Evolutionary conservation across 2,329 filamentous ascomycete genomes (phyloP).

Genomic region (Plectosphaerella sp.): DNA sequence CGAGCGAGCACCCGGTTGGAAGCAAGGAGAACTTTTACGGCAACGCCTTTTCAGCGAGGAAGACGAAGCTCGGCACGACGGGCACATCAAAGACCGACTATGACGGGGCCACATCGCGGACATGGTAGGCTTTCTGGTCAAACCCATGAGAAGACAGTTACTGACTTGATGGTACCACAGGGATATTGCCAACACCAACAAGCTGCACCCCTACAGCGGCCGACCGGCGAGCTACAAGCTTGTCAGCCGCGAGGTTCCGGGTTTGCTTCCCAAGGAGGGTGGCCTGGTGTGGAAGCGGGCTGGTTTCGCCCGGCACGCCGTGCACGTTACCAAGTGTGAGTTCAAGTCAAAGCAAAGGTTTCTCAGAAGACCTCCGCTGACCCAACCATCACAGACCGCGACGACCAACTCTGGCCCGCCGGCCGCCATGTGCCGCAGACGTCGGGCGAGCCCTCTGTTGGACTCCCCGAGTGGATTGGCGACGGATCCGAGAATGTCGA

Average conservation of each 20-base stretch:
- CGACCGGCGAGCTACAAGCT: conserved; percentile 87
- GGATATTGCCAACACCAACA: conserved; percentile 80
- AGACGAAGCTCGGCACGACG: conserved; percentile 72
- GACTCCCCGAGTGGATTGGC: conserved; percentile 73
- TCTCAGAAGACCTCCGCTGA: not conserved
- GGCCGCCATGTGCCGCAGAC: conserved; percentile 87
- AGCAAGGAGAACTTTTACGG: conserved; percentile 82
- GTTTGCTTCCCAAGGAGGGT: conserved; percentile 73
- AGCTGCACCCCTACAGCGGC: conserved; percentile 78
- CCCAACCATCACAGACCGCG: conserved; percentile 51
- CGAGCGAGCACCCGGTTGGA: conserved; percentile 69
- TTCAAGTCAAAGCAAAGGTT: not conserved
- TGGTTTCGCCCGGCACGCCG: conserved; percentile 79
- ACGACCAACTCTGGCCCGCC: conserved; percentile 79
- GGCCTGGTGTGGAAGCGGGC: conserved; percentile 86
- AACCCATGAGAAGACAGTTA: too few species aligned
- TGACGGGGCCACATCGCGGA: conserved; percentile 70
- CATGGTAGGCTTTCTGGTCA: conserved; percentile 48
- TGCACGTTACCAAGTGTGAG: conserved; percentile 87
- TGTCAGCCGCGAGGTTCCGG: conserved; percentile 78
- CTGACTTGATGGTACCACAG: too few species aligned
- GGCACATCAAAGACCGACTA: conserved; percentile 72
- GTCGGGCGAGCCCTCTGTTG: conserved; percentile 69
- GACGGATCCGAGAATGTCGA: conserved; percentile 63
- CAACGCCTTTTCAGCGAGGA: conserved; percentile 84